Base-by-base conservation (phyloP, 306 rosid species). In the Citrullus colocynthis region DNA sequence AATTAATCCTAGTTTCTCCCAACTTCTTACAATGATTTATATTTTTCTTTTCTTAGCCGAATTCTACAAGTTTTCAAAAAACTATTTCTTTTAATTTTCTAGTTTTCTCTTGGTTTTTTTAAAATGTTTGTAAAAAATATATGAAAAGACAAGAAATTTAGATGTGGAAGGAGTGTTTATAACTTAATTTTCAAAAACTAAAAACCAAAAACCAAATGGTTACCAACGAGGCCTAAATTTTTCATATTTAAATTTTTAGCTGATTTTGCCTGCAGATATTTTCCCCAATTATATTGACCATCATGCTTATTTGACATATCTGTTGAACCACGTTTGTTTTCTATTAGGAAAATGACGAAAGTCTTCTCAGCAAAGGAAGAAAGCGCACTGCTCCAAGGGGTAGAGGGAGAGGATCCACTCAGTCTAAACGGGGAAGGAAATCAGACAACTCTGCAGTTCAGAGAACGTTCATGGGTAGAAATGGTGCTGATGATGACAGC, bases 341-440 rank as follows among this genome's bases (percentile, higher is more conserved):
- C 82, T 66, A 71, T 24, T 41, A 92, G 98, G 97, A 92, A 83
- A 84, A 89, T 84, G 99, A 89, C 80, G 83, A 82, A 78, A 90
- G 57, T 55, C 78, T 84, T 60, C 82, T 49, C 36, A 87, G 85
- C 49, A 86, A 72, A 84, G 88, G 93, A 81, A 86, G 83, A 48
- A 95, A 95, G 80, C 91, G 97, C 85, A 89, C 90, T 82, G 92
- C 96, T 83, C 79, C 97, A 69, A 88, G 85, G 83, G 97, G 97
- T 79, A 89, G 96, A 88, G 97, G 97, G 69, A 88, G 91, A 85
- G 99, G 91, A 78, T 81, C 96, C 74, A 58, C 87, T 15, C 90
- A 89, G 39, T 66, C 98, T 59, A 95, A 95, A 80, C 88, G 97
- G 16, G 97, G 97, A 78, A 90, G 82, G 81, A 89, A 83, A 80